Evolutionary conservation across 192 early-diverging fungal genomes (phyloP), one percentile per base, ranked within the genome.

Genomic region (Phycomyces blakesleeanus): DNA sequence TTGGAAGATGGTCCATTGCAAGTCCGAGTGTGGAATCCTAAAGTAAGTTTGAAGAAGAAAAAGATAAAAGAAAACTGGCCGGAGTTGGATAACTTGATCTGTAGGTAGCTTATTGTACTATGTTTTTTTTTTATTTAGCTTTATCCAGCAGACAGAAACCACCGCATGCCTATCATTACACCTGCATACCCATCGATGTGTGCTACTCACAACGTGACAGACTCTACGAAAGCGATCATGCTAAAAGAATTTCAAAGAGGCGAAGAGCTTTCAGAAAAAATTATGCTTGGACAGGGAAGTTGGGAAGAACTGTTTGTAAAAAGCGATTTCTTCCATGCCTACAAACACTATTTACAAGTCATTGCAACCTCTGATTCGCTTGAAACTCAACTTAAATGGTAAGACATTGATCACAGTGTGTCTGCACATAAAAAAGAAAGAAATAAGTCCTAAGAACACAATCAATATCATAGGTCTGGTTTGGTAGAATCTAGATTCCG

Each of bases 141-240:
- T 4, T 93, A 96, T 73, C 81, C 85, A 0, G 76, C 78, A 8
- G 94, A 99, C 68, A 78, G 76, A 59, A 78, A 68, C 6, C 97
- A 99, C 71, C 80, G 84, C 22, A 97, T 99, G 94, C 97, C 97
- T 7, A 92, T 99, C 59, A 99, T 99, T 66, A 99, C 97, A 10
- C 97, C 97, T 5, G 94, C 97, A 2, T 99, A 99, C 63, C 97
- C 97, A 26, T 93, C 92, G 22, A 97, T 96, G 94, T 97, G 95
- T 72, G 85, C 95, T 3, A 99, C 97, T 2, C 95, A 97, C 75
- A 99, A 97, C 67, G 95, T 99, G 12, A 93, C 91, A 1, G 66
- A 79, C 55, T 96, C 93, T 3, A 97, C 97, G 0, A 84, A 87
- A 22, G 66, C 63, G 4, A 86, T 99, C 15, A 98, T 94, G 60